Base-by-base conservation (phyloP, 495 filamentous ascomycete genomes). In the Neurospora tetrasperma region DNA sequence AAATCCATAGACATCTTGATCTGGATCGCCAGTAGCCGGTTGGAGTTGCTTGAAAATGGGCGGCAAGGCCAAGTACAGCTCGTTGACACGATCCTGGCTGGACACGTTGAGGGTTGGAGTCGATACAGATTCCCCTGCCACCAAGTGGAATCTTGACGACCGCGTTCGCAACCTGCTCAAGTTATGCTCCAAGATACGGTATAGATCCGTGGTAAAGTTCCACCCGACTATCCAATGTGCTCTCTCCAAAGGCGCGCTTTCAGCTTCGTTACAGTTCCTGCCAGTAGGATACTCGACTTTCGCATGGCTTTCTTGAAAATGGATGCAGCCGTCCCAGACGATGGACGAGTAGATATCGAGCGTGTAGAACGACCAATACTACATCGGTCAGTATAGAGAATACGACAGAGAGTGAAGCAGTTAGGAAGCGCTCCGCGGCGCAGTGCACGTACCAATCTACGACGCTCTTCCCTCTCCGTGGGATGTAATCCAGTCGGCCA, bases 331-430 rank as follows among this genome's bases (percentile, higher is more conserved):
- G 41, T 82, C 81, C 83, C 83, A 87, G 31, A 87, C 84, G 48
- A 85, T 81, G 9, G 82, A 82, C 7, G 82, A 81, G 76, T 83
- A 86, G 46, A 88, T 80, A 69, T 88, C 86, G 5, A 88, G 72
- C 6, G 82, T 83, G 73, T 88, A 88, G 42, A 85, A 86, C 39
- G 86, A 85, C 86, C 86, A 88, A 73, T 86, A 86, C 82, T 85
- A 41, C 16, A 31, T 20, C 43, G 20, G 70, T 77, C 69, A 76
- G 73, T 44, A 71, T 20, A 68, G 43, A 68, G 43, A 59, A 14
- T 70, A 16, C 42, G 46, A 10, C 5, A 62, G 23, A 62, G 23
- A 31, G 27, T 39, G 38, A 42, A 39, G 42, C 6, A 8, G 39
- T 38, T 42, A 3, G 8, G 8, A 7, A 46, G 43, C 43, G 43